Evolutionary conservation across 2,329 filamentous ascomycete species (phyloP), one percentile per base, ranked within the genome.

Genomic region (Lachnellula hyalina): DNA sequence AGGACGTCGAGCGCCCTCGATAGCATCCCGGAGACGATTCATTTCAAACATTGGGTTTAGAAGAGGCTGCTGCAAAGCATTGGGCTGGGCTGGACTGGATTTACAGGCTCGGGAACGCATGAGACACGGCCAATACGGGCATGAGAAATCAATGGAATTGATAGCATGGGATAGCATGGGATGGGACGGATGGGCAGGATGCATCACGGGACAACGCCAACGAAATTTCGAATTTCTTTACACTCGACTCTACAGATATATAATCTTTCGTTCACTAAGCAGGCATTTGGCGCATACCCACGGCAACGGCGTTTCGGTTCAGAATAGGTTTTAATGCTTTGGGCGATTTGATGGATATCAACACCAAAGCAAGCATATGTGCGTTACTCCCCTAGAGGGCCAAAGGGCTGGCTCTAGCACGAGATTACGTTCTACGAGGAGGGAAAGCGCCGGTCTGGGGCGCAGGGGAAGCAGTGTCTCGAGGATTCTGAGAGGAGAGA

Each of bases 271-370:
- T 52, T 50, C 34, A 35, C 36, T 47, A 44, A 53, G 42, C 47
- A 32, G 42, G 49, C 49, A 51, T 56, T 55, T 56, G 50, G 57
- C 28, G 28, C 57, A 60, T 59, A 63, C 57, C 60, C 61, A 58
- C 42, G 55, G 59, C 58, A 59, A 53, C 58, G 62, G 62, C 62
- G 62, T 64, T 64, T 55, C 19, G 55, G 61, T 53, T 50, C 47
- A 55, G 51, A 53, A 46, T 42, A 47, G 46, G 32, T 52, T 36
- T 36, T 19, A 46, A 34, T 15, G 21, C 12, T 44, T 55, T 28
- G 38, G 46, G 50, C 34, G 45, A 49, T 47, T 36, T 28, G 44
- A 46, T 49, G 57, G 51, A 41, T 51, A 51, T 49, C 36, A 44
- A 53, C 28, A 47, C 28, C 21, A 49, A 19, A 52, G 48, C 35